These are phyloP conservation scores for Pythium dissimile DNA, from an alignment of 352 stramenopile species.

Conservation along the genomic window DNA sequence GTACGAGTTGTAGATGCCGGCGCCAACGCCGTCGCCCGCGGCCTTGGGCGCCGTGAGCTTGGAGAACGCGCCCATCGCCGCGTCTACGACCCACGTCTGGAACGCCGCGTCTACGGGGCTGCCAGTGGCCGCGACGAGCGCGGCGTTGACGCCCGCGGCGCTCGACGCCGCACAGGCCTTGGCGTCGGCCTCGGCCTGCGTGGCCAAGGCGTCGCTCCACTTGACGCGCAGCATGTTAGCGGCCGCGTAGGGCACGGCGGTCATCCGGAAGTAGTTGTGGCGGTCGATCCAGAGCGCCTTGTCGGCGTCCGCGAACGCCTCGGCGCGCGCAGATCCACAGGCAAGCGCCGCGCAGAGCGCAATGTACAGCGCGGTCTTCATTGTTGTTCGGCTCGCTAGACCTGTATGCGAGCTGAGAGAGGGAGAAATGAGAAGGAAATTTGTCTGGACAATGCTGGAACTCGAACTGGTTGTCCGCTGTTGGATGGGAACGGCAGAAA, in stretches of 20 bases:
- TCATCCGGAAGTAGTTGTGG: conserved; percentile 78
- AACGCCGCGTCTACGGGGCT: conserved; percentile 53
- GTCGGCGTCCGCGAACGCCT: conserved; percentile 22
- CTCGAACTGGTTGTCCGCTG: no score
- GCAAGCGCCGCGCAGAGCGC: conserved; percentile 3
- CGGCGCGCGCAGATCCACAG: not conserved
- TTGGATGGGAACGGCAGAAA: no score
- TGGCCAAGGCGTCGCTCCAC: conserved; percentile 48
- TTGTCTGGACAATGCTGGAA: no score
- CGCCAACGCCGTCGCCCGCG: conserved; percentile 41
- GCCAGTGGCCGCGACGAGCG: conserved; percentile 20
- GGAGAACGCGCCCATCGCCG: conserved; percentile 40
- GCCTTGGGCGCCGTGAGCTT: conserved; percentile 41
- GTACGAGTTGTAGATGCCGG: conserved; percentile 67
- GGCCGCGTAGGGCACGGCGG: conserved; percentile 57
- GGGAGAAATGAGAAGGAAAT: no score
- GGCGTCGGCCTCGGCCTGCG: conserved; percentile 33
- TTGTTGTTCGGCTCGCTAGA: no score
- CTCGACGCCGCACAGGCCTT: conserved; percentile 34
- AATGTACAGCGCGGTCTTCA: conserved; percentile 9
- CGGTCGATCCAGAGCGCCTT: conserved; percentile 70
- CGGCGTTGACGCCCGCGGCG: conserved; percentile 44
- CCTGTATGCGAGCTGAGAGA: not conserved
- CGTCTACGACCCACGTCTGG: conserved; percentile 54
- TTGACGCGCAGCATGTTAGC: conserved; percentile 65